phyloP scores from a whole-genome alignment of 140 eudicot species.

The Bidens hawaiensis region DNA sequence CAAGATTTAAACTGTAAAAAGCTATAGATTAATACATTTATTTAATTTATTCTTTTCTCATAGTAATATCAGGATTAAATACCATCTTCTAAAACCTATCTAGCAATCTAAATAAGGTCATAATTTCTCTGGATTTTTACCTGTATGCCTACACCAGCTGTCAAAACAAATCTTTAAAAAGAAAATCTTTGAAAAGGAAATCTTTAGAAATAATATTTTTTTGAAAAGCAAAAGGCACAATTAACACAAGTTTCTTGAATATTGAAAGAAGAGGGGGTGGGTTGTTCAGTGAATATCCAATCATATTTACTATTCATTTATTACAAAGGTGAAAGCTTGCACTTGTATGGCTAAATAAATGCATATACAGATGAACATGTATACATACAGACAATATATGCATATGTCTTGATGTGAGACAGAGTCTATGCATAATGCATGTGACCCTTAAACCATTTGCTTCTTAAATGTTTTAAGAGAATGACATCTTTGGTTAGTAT shows the following conservation, averaged over 20 bases:
- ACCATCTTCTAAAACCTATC: conserved; percentile 29
- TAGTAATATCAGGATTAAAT: conserved; percentile 31
- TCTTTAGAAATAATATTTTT: not conserved
- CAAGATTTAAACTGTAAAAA: conserved; percentile 10
- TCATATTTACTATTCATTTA: conserved; percentile 40
- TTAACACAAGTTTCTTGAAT: conserved; percentile 37
- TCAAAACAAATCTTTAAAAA: conserved; percentile 23
- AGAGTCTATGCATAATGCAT: conserved; percentile 29
- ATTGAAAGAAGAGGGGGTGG: conserved; percentile 30
- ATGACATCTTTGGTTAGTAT: conserved; percentile 3
- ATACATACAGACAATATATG: conserved; percentile 7
- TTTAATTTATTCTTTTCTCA: not conserved
- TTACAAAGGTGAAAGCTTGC: conserved; percentile 36
- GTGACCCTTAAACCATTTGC: conserved; percentile 28
- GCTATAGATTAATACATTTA: not conserved
- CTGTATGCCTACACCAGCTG: conserved; percentile 36
- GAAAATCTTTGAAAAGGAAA: not conserved
- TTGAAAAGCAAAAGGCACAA: conserved; percentile 35
- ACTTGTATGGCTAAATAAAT: conserved; percentile 31
- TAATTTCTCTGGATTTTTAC: conserved; percentile 30
- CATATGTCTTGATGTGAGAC: conserved; percentile 32
- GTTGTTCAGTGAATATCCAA: conserved; percentile 35
- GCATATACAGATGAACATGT: conserved; percentile 37
- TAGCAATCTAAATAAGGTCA: conserved; percentile 41
- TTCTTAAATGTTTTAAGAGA: conserved; percentile 23